Percentiles rank a stretch among this genome's conserved stretches.
Evolutionary conservation across 441 rosid species (phyloP).

Genomic region (Populus hybrid): DNA sequence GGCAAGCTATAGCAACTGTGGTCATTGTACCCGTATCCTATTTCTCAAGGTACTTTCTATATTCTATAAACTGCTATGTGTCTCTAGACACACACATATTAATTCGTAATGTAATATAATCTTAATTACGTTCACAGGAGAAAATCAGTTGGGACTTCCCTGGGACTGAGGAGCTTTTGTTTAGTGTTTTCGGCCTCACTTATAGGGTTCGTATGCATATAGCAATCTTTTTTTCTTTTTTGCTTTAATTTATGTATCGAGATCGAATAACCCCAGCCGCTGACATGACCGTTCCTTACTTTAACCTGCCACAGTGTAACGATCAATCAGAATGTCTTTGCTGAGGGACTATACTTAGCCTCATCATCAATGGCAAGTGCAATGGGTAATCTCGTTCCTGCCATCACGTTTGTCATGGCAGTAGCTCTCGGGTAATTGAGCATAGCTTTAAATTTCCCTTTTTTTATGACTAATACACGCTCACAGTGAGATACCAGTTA

Average conservation of each 20-base stretch:
- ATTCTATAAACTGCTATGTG: neutral
- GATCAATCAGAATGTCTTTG: constrained; percentile 41
- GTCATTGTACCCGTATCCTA: constrained; percentile 41
- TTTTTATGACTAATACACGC: no score
- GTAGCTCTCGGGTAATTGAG: constrained; percentile 32
- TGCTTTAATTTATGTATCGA: neutral
- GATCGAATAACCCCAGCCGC: neutral
- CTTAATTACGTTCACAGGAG: constrained; percentile 16
- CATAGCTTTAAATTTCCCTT: no score
- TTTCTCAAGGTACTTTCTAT: constrained; percentile 22
- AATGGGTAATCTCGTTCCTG: constrained; percentile 45
- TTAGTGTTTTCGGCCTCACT: constrained; percentile 45
- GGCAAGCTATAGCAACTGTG: constrained; percentile 48
- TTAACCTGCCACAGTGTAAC: constrained; percentile 31
- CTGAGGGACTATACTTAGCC: constrained; percentile 48
- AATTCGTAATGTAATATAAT: neutral
- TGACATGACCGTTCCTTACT: neutral
- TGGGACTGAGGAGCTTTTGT: constrained; percentile 41
- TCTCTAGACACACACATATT: neutral
- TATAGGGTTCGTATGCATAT: constrained; percentile 35
- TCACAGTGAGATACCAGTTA: no score
- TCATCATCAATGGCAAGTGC: constrained; percentile 54
- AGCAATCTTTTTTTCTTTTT: neutral
- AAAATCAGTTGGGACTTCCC: constrained; percentile 16
- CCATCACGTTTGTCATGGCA: constrained; percentile 47